phyloP scores from a whole-genome alignment of 805 yeast genomes.

The Candida cerambycidarum region DNA sequence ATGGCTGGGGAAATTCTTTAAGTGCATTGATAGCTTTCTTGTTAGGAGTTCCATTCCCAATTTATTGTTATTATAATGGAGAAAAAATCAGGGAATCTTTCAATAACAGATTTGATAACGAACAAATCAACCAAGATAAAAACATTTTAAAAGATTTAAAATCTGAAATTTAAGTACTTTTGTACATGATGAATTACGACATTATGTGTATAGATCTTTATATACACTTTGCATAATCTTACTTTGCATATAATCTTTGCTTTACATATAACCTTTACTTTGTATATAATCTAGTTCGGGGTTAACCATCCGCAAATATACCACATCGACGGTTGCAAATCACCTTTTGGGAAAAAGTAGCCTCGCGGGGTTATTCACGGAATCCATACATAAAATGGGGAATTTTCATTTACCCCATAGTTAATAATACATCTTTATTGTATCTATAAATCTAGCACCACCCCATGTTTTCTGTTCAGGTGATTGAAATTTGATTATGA shows the following conservation, averaged over 20 bases:
- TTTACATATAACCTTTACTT: no score
- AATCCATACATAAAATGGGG: not conserved
- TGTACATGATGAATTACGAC: conserved; percentile 1
- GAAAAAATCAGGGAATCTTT: conserved; percentile 59
- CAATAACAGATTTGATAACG: conserved; percentile 47
- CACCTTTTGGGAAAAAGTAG: not conserved
- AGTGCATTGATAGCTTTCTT: conserved; percentile 57
- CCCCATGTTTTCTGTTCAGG: not conserved
- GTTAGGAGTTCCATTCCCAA: conserved; percentile 68
- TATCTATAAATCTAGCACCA: no score
- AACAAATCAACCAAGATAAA: conserved; percentile 30
- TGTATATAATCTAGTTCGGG: no score
- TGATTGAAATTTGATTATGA: not conserved
- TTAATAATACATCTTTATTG: no score
- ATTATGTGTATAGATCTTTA: not conserved
- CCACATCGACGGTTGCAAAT: no score
- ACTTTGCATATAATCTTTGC: no score
- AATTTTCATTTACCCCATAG: not conserved
- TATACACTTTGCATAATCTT: no score
- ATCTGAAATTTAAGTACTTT: not conserved
- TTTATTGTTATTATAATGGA: conserved; percentile 56
- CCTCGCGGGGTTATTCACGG: not conserved
- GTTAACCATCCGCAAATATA: no score
- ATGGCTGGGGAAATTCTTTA: conserved; percentile 71
- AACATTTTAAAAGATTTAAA: conserved; percentile 5